phyloP scores from a whole-genome alignment of 345 rosid genomes.

The Mangifera indica region DNA sequence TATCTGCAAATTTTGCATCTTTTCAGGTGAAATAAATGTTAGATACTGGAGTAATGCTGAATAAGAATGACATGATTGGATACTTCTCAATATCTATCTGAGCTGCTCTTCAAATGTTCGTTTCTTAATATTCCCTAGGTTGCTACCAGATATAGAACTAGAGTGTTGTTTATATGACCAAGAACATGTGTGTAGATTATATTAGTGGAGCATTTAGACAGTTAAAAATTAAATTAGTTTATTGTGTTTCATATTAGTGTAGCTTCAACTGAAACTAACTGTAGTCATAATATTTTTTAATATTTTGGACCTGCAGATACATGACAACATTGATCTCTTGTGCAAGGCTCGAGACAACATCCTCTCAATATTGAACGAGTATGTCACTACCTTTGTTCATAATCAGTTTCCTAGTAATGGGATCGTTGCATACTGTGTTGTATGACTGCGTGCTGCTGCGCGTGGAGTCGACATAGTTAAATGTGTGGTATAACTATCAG shows the following conservation, averaged over 20 bases:
- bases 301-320: slow-evolving; percentile 44
- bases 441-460: no score
- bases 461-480: no score
- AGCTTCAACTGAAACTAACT: no score
- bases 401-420: no score
- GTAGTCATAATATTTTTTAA: background rate
- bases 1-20: slow-evolving; percentile 62
- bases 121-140: background rate
- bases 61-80: background rate
- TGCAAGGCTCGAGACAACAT: slow-evolving; percentile 71
- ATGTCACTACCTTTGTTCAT: slow-evolving; percentile 23
- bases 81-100: background rate
- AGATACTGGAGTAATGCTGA: background rate
- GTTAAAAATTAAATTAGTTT: background rate
- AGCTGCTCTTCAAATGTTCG: background rate
- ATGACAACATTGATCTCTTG: slow-evolving; percentile 58
- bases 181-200: background rate
- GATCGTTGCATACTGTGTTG: no score
- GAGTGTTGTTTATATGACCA: background rate
- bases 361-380: slow-evolving; percentile 68
- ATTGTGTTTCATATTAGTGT: background rate
- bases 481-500: background rate
- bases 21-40: slow-evolving; percentile 53
- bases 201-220: background rate
- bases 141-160: background rate